Conservation (phyloP, 345 rosid genomes). For the Hypericum androsaemum region DNA sequence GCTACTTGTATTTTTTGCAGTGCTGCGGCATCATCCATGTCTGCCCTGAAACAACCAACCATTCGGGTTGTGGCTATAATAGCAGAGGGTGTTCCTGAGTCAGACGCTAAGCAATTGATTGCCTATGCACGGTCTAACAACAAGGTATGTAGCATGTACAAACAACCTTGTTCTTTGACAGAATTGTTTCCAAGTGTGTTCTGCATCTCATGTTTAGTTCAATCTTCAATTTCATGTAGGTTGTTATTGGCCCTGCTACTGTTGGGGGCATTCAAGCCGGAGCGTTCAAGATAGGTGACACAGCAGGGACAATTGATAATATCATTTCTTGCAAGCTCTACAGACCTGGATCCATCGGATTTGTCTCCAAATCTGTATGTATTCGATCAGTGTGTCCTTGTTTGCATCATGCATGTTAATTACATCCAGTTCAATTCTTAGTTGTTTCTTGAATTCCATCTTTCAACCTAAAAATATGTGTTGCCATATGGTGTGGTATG, state of each 20-base stretch:
- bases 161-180: not conserved
- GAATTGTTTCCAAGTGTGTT: constrained; percentile 2
- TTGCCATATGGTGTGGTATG: not conserved
- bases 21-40: constrained; percentile 95
- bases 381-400: constrained; percentile 5
- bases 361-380: constrained; percentile 96
- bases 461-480: no score
- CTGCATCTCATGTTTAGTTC: constrained; percentile 5
- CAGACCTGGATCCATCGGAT: constrained; percentile 97
- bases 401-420: not conserved
- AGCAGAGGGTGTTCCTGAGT: constrained; percentile 99
- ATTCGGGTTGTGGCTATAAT: constrained; percentile 89
- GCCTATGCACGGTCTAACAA: constrained; percentile 90
- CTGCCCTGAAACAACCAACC: constrained; percentile 94
- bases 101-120: constrained; percentile 85
- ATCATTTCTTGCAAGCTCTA: constrained; percentile 83
- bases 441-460: no score
- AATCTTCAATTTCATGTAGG: constrained; percentile 36
- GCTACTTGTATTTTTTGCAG: constrained; percentile 28
- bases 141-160: constrained; percentile 39
- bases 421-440: not conserved
- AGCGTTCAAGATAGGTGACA: constrained; percentile 97
- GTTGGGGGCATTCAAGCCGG: constrained; percentile 99
- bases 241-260: constrained; percentile 97
- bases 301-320: constrained; percentile 97